Evolutionary conservation across 2,329 filamentous ascomycete genomes (phyloP), one percentile per base, ranked within the genome.

Genomic region (Hypoxylon sp.): DNA sequence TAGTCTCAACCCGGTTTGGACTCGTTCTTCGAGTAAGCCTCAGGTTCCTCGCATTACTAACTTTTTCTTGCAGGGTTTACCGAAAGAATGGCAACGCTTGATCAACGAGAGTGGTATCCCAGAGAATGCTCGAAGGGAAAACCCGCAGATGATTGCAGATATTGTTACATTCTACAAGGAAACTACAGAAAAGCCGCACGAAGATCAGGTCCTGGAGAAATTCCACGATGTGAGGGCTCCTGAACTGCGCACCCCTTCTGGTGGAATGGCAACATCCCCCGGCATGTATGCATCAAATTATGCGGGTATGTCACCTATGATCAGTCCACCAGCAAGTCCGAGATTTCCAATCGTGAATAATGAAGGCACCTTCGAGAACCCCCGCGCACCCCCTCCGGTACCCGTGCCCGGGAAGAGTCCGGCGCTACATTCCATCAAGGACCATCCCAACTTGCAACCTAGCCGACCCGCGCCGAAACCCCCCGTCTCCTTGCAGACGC

Each of bases 111-210:
- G 93, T 80, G 96, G 96, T 71, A 98, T 99, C 76, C 93, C 94
- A 29, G 94, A 97, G 82, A 94, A 96, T 82, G 96, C 98, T 80
- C 92, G 97, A 80, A 93, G 95, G 79, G 92, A 97, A 81, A 94
- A 98, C 77, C 96, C 96, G 2, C 94, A 98, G 80, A 94, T 95
- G 65, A 94, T 98, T 82, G 91, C 97, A 78, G 93, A 98, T 80
- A 96, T 99, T 75, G 91, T 99, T 81, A 93, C 92, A 66, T 98
- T 98, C 80, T 98, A 97, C 85, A 97, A 98, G 80, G 95, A 97
- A 82, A 97, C 94, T 71, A 92, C 93, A 26, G 93, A 95, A 74
- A 86, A 85, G 74, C 90, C 89, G 65, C 89, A 90, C 68, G 94
- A 98, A 78, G 93, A 97, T 77, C 92, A 93, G 75, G 91, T 96